Evolutionary conservation across 768 basidiomycete species (phyloP), one percentile per base, ranked within the genome.

Genomic region (Pleurotus pulmonarius): DNA sequence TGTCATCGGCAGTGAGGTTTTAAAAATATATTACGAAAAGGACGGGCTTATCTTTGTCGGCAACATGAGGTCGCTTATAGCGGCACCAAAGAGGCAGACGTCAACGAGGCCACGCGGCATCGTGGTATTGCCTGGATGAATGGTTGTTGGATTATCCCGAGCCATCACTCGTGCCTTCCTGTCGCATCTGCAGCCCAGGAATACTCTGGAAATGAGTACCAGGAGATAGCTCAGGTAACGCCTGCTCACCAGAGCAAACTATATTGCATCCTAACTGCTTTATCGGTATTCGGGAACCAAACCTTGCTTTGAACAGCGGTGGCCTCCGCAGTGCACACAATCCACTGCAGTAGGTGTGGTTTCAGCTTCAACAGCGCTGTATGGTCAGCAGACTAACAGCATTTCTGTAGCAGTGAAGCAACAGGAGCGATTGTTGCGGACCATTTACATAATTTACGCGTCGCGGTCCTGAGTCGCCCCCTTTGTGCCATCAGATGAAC

Each of bases 21-120:
- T 47, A 20, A 40, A 53, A 40, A 53, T 37, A 25, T 38, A 22
- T 53, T 53, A 53, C 51, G 51, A 53, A 53, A 53, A 53, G 15
- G 39, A 53, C 39, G 51, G 51, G 39, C 51, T 53, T 53, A 53
- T 53, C 51, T 53, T 53, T 53, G 39, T 53, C 51, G 51, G 51
- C 15, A 22, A 53, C 51, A 53, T 37, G 51, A 53, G 51, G 51
- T 53, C 51, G 51, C 51, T 53, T 53, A 20, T 40, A 38, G 51
- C 16, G 34, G 22, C 34, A 43, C 41, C 39, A 53, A 20, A 37
- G 49, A 37, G 16, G 16, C 49, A 34, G 49, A 25, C 29, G 49
- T 37, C 18, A 51, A 37, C 2, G 51, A 53, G 41, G 51, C 39
- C 51, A 40, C 12, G 51, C 51, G 37, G 51, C 39, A 53, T 53